Evolutionary conservation across 148 eudicot species (phyloP), one percentile per base, ranked within the genome.

Genomic region (Fagopyrum esculentum): DNA sequence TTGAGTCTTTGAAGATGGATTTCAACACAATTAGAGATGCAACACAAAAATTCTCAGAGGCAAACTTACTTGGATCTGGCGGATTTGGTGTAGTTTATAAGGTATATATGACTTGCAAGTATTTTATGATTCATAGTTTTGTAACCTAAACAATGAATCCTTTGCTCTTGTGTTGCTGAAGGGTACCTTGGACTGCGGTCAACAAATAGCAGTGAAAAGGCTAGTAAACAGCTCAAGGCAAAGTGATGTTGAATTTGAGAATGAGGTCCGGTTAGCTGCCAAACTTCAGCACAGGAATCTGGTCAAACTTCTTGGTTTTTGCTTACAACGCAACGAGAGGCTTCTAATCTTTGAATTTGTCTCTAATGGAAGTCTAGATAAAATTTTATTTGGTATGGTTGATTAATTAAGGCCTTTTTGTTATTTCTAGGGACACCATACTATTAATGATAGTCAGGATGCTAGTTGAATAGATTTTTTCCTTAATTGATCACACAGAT

Each of bases 21-120:
- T 61, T 49, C 49, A 22, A 7, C 79, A 73, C 8, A 74, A 78
- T 35, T 81, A 75, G 77, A 69, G 72, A 12, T 5, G 88, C 92
- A 16, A 89, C 92, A 40, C 9, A 78, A 11, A 70, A 86, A 44
- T 89, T 89, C 71, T 80, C 85, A 0, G 82, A 79, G 45, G 75
- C 61, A 0, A 83, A 85, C 52, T 74, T 16, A 51, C 69, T 80
- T 43, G 82, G 82, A n/a, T 26, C 56, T 64, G 82, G 82, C 13
- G 79, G 82, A 11, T 76, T 80, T 76, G 82, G 79, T n/a, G 47
- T 59, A 2, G 82, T 73, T 45, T 76, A 72, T 15, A 76, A 76
- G 69, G 69, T 63, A 63, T 11, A 3, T 63, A 1, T 29, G 26
- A 29, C 13, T 29, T 63, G 5, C 9, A 2, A 29, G 26, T 3